phyloP scores from a whole-genome alignment of 2,329 filamentous ascomycete species.

The Penicillium crustosum region DNA sequence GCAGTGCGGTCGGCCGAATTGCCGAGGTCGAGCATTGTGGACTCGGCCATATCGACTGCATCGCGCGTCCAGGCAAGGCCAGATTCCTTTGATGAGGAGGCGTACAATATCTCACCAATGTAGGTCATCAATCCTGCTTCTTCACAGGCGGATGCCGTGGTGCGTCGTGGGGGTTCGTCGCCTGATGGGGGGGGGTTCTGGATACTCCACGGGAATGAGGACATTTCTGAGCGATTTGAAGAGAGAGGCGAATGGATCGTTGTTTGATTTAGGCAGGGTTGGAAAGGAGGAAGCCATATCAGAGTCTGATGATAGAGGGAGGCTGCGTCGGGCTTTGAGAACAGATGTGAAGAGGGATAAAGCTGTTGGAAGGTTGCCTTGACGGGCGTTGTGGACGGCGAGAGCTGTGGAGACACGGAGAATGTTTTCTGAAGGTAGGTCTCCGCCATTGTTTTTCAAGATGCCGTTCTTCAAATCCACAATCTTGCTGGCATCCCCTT shows the following conservation, averaged over 20 bases:
- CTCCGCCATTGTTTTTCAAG: slow-evolving; percentile 58
- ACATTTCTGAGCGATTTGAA: slow-evolving; percentile 45
- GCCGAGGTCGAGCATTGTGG: slow-evolving; percentile 49
- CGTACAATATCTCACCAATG: slow-evolving; percentile 90
- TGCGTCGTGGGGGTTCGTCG: slow-evolving; percentile 64
- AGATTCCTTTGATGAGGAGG: slow-evolving; percentile 63
- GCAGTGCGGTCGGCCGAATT: slow-evolving; percentile 38
- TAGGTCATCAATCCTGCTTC: slow-evolving; percentile 85
- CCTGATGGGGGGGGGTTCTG: slow-evolving; percentile 68
- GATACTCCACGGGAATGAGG: slow-evolving; percentile 62
- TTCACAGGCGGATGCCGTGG: slow-evolving; percentile 68
- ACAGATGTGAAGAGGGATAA: slow-evolving; percentile 84
- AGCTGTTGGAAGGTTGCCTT: slow-evolving; percentile 65
- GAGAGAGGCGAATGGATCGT: slow-evolving; percentile 33
- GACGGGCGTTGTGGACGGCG: slow-evolving; percentile 73
- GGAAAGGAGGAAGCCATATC: slow-evolving; percentile 30
- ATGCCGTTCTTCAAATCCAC: slow-evolving; percentile 65
- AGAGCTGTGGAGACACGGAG: slow-evolving; percentile 73
- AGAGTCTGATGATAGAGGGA: slow-evolving; percentile 47
- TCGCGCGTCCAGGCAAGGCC: slow-evolving; percentile 89
- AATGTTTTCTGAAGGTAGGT: slow-evolving; percentile 68
- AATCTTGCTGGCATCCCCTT: slow-evolving; percentile 45
- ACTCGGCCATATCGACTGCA: slow-evolving; percentile 76
- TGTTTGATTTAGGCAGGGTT: slow-evolving; percentile 19
- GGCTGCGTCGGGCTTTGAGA: slow-evolving; percentile 69